Percentiles rank a stretch among this genome's conserved stretches.
Evolutionary conservation across 768 basidiomycete genomes (phyloP).

Genomic region (Tylopilus intermedius): DNA sequence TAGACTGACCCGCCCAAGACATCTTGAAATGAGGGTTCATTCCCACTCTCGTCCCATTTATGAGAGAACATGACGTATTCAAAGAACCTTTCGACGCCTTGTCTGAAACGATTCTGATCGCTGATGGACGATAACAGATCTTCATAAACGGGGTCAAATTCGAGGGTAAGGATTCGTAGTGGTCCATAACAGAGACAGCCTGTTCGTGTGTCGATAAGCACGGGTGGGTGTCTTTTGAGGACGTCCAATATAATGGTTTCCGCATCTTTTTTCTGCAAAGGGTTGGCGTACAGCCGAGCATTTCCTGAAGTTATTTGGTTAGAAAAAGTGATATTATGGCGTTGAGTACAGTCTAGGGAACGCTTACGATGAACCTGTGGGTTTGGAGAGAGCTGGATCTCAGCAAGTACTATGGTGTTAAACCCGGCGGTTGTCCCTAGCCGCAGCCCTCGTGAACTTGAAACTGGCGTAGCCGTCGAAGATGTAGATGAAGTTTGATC

Average conservation of each 20-base stretch:
- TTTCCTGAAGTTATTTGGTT: not conserved
- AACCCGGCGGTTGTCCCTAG: not conserved
- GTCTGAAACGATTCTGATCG: not conserved
- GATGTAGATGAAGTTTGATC: not conserved
- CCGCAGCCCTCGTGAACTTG: not conserved
- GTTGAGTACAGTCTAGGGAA: no score
- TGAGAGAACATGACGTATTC: slow-evolving; percentile 12
- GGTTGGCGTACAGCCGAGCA: not conserved
- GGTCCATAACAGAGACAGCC: not conserved
- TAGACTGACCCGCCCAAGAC: not conserved
- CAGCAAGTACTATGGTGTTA: not conserved
- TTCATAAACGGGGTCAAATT: no score
- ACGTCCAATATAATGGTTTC: not conserved
- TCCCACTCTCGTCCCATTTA: slow-evolving; percentile 3
- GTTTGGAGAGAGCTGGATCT: not conserved
- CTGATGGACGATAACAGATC: not conserved
- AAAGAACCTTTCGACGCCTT: slow-evolving; percentile 2
- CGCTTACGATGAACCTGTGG: slow-evolving; percentile 1
- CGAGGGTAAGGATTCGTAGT: not conserved
- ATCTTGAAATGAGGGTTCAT: slow-evolving; percentile 2
- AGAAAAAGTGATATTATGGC: no score
- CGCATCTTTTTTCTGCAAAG: not conserved
- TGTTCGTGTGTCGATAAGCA: no score
- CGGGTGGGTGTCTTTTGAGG: not conserved
- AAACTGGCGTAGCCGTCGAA: not conserved